These are phyloP conservation scores for Trichosporon sp. DNA, from an alignment of 1,284 basidiomycete species.

Conservation along the genomic window DNA sequence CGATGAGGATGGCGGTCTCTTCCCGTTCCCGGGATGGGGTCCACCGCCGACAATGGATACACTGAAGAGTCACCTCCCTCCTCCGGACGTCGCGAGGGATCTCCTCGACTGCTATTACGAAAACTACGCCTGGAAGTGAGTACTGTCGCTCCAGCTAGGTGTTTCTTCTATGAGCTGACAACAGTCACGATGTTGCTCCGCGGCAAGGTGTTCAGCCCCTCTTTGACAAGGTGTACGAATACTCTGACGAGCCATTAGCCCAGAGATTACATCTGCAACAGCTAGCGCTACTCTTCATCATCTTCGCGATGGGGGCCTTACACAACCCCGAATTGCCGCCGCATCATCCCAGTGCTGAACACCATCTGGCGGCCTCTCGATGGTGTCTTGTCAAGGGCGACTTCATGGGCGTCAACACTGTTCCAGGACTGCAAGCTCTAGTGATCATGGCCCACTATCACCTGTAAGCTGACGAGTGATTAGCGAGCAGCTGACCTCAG, in stretches of 20 bases:
- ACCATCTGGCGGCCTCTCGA: constrained; percentile 27
- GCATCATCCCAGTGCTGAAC: constrained; percentile 32
- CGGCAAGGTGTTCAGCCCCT: constrained; percentile 26
- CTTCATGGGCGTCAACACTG: constrained; percentile 35
- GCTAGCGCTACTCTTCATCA: constrained; percentile 33
- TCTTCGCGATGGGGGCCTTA: constrained; percentile 38
- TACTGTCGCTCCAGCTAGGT: neutral
- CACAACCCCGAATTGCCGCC: constrained; percentile 38
- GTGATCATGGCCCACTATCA: constrained; percentile 25
- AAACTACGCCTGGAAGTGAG: constrained; percentile 36
- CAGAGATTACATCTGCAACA: constrained; percentile 28
- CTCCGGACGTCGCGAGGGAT: constrained; percentile 25
- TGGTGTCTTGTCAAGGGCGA: constrained; percentile 37
- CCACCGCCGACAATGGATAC: constrained; percentile 17
- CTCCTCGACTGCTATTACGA: constrained; percentile 31
- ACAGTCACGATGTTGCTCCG: constrained; percentile 29
- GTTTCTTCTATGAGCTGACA: neutral
- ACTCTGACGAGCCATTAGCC: neutral
- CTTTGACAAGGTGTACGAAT: constrained; percentile 23
- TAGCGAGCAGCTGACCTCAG: constrained; percentile 15
- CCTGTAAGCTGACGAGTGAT: constrained; percentile 31
- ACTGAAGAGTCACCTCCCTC: constrained; percentile 22
- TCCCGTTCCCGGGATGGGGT: constrained; percentile 16
- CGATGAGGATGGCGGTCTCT: constrained; percentile 6
- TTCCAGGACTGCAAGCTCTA: constrained; percentile 37